Conservation (phyloP, 768 basidiomycete species). For the Mycena capillaripes region DNA sequence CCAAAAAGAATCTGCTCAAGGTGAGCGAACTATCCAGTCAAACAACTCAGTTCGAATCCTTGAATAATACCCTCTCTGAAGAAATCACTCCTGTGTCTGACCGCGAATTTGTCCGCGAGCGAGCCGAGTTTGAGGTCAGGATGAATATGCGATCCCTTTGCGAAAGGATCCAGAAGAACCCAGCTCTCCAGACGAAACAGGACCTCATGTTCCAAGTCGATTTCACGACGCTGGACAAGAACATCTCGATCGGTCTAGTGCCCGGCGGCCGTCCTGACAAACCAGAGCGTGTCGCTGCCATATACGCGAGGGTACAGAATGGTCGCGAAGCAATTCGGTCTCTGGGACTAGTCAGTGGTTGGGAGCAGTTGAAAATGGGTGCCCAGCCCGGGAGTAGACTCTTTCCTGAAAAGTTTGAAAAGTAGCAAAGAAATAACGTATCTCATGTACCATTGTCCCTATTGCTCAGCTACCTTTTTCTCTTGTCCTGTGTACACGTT, state of each 20-base stretch:
- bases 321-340: constrained; percentile 11
- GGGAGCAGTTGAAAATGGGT: constrained; percentile 17
- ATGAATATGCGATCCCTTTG: constrained; percentile 8
- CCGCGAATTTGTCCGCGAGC: constrained; percentile 23
- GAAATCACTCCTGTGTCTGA: constrained; percentile 28
- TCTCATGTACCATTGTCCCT: no score
- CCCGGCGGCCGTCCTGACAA: background rate
- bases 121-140: constrained; percentile 19
- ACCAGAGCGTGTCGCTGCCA: constrained; percentile 1
- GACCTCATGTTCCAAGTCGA: constrained; percentile 27
- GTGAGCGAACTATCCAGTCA: background rate
- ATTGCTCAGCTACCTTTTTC: no score
- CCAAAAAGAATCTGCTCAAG: background rate
- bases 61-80: background rate
- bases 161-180: constrained; percentile 24
- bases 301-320: constrained; percentile 28
- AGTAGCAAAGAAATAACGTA: no score
- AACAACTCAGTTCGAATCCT: background rate
- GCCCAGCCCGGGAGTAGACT: background rate
- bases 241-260: constrained; percentile 22
- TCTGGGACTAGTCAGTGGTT: constrained; percentile 8
- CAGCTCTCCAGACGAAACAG: constrained; percentile 7
- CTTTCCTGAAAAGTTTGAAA: background rate
- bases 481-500: no score
- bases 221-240: constrained; percentile 22